These are phyloP conservation scores for Neoscytalidium dimidiatum DNA, from an alignment of 2,329 filamentous ascomycete genomes.

Conservation along the genomic window DNA sequence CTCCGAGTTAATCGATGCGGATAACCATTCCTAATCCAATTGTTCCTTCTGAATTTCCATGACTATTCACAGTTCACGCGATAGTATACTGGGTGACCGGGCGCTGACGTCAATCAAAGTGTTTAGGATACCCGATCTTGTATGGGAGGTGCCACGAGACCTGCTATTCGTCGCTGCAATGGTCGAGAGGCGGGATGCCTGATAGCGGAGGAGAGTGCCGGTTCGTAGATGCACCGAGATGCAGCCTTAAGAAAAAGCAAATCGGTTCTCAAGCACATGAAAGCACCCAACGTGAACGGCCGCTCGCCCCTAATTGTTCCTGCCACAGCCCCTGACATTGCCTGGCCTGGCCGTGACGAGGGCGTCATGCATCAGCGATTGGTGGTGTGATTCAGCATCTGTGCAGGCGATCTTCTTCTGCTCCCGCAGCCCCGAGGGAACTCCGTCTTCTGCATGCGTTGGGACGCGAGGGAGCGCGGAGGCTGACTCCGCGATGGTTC, in stretches of 20 bases:
- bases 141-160: neutral
- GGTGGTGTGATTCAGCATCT: slow-evolving; percentile 10
- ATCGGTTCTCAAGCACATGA: neutral
- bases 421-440: neutral
- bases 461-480: neutral
- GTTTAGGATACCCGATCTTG: neutral
- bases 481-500: neutral
- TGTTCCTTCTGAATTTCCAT: slow-evolving; percentile 17
- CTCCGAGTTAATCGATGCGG: slow-evolving; percentile 20
- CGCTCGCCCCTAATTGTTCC: neutral
- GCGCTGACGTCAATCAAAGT: neutral
- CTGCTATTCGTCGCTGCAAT: neutral
- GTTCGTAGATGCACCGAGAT: neutral
- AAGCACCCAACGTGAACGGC: neutral
- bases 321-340: neutral
- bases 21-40: slow-evolving; percentile 19
- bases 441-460: neutral
- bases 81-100: neutral
- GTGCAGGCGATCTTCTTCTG: neutral
- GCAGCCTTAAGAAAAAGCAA: neutral
- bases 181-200: neutral
- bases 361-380: neutral
- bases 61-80: neutral
- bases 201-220: neutral
- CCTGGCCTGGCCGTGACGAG: no score